Conservation (phyloP, 371 early-diverging fungal genomes). For the Apophysomyces sp. region DNA sequence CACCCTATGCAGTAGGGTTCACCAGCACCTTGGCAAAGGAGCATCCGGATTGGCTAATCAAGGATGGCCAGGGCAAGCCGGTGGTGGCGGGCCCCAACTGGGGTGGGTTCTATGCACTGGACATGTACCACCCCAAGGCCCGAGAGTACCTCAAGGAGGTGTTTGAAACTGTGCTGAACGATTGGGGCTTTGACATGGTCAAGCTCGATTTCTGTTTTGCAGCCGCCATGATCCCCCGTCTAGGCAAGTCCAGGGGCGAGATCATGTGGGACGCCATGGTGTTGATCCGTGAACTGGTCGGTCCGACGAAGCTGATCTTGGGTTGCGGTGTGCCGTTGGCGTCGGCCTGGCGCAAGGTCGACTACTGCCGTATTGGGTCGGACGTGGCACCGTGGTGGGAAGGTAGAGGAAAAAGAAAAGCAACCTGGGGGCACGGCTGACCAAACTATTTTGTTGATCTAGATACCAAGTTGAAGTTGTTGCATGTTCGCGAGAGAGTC, state of each 20-base stretch:
- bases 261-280: slow-evolving; percentile 66
- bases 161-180: slow-evolving; percentile 46
- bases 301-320: slow-evolving; percentile 49
- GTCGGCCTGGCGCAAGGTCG: slow-evolving; percentile 48
- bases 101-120: slow-evolving; percentile 56
- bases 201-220: slow-evolving; percentile 64
- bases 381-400: slow-evolving; percentile 64
- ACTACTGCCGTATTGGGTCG: slow-evolving; percentile 63
- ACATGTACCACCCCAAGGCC: slow-evolving; percentile 50
- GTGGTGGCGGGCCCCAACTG: slow-evolving; percentile 48
- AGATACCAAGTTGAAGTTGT: slow-evolving; percentile 47
- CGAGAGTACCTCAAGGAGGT: slow-evolving; percentile 49
- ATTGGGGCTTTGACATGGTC: slow-evolving; percentile 61
- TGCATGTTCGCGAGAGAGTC: slow-evolving; percentile 62
- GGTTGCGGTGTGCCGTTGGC: slow-evolving; percentile 64
- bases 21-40: slow-evolving; percentile 46
- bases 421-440: background rate
- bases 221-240: slow-evolving; percentile 55
- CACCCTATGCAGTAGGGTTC: slow-evolving; percentile 55
- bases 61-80: slow-evolving; percentile 29
- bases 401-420: slow-evolving; percentile 20
- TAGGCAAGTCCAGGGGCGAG: slow-evolving; percentile 56
- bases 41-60: slow-evolving; percentile 57
- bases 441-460: background rate
- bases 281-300: slow-evolving; percentile 48